Evolutionary conservation across 192 early-diverging fungal genomes (phyloP), one percentile per base, ranked within the genome.

Genomic region (Phlyctochytrium bullatum): DNA sequence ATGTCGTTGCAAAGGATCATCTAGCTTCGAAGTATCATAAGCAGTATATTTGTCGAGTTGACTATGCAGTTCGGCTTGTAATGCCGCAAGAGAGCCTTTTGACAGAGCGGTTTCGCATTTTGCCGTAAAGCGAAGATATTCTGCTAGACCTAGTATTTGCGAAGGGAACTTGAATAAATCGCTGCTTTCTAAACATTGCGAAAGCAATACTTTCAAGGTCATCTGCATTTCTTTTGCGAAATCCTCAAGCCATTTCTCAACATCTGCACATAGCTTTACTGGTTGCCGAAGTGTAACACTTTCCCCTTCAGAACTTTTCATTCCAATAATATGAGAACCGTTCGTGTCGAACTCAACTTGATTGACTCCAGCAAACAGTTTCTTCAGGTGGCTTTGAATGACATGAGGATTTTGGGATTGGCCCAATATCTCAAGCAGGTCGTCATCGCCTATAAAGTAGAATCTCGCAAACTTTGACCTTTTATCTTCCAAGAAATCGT

Each of bases 381-480:
- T 86, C 58, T 86, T 86, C 54, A 85, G 57, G 60, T 86, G 84
- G 2, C 76, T 70, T 69, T 86, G 82, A 54, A 86, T 84, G 1
- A 86, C 79, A 52, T 77, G 72, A 28, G 84, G 84, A 68, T 86
- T 85, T 60, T 83, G 79, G 14, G 84, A 65, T 52, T 86, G 84
- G 30, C 83, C 84, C 27, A 85, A 64, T 58, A 86, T 86, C 62
- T 86, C 84, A 2, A 86, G 72, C 53, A 86, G 62, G 64, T 86
- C 84, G 47, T 86, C 84, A 61, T 85, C 84, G 0, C 84, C 83
- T 50, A 86, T 71, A 61, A 86, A 86, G 71, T 86, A 86, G 57
- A 86, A 86, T 27, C 83, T 61, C 14, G 84, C 78, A 73, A 86
- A 86, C 28, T 64, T 65, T 0, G 65, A 62, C 31, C 84, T 69